These are phyloP conservation scores for Styphnolobium japonicum DNA, from an alignment of 306 rosid species.

Conservation along the genomic window DNA sequence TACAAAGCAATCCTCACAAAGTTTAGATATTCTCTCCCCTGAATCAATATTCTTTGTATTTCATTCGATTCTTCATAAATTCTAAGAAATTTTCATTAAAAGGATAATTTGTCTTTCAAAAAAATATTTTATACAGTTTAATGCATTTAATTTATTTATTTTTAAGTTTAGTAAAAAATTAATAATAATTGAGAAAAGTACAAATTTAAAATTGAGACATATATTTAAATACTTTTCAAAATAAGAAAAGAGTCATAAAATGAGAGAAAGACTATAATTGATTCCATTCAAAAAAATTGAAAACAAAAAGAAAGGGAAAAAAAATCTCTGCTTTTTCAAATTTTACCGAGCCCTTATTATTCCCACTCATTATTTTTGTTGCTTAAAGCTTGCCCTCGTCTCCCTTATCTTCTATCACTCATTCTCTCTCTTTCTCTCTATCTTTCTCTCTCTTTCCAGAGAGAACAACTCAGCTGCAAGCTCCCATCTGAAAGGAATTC, in stretches of 20 bases:
- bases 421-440: slow-evolving; percentile 27
- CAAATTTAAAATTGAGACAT: background rate
- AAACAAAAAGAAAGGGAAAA: background rate
- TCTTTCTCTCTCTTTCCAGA: slow-evolving; percentile 17
- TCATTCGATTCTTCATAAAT: background rate
- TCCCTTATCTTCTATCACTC: slow-evolving; percentile 47
- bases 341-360: slow-evolving; percentile 38
- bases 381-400: slow-evolving; percentile 80
- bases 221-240: slow-evolving; percentile 8
- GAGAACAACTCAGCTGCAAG: slow-evolving; percentile 54
- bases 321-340: background rate
- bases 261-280: slow-evolving; percentile 18
- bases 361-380: slow-evolving; percentile 89
- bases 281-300: background rate
- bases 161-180: no score
- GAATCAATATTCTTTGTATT: background rate
- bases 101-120: no score
- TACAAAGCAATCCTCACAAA: slow-evolving; percentile 13
- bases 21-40: background rate
- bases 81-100: no score
- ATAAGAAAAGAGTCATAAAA: slow-evolving; percentile 24
- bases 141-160: no score
- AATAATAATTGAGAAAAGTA: background rate
- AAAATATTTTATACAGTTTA: no score
- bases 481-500: slow-evolving; percentile 78